A percentile compares a stretch with the other conserved stretches of the same genome.
phyloP scores from a whole-genome alignment of 257 asterid species.

The Solanum stenotomum region DNA sequence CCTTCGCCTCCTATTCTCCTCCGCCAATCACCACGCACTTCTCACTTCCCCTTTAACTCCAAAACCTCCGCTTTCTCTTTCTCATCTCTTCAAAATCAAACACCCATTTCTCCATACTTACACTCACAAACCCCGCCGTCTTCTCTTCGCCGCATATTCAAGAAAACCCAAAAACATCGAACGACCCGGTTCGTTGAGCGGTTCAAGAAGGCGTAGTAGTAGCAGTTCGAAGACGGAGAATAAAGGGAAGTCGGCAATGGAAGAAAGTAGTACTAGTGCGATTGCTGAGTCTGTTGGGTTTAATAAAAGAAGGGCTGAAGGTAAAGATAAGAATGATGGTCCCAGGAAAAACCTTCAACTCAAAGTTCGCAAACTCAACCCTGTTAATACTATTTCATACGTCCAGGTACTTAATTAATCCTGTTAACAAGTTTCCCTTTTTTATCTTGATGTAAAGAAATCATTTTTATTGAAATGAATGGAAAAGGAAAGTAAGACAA shows the following conservation, averaged over 20 bases:
- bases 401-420: slow-evolving; percentile 48
- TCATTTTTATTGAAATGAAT: not conserved
- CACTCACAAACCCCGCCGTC: slow-evolving; percentile 15
- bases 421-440: not conserved
- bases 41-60: slow-evolving; percentile 24
- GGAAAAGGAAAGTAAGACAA: not conserved
- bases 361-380: slow-evolving; percentile 69
- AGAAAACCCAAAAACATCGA: slow-evolving; percentile 20
- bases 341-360: slow-evolving; percentile 56
- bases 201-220: slow-evolving; percentile 17
- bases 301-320: slow-evolving; percentile 81
- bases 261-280: slow-evolving; percentile 16
- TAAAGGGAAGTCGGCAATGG: slow-evolving; percentile 39
- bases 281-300: slow-evolving; percentile 35
- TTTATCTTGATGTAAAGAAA: not conserved
- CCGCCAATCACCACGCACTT: slow-evolving; percentile 38
- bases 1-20: slow-evolving; percentile 63
- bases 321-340: slow-evolving; percentile 46
- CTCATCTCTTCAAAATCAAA: slow-evolving; percentile 7
- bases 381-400: slow-evolving; percentile 65
- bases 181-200: slow-evolving; percentile 20
- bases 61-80: slow-evolving; percentile 20
- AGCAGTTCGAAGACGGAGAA: slow-evolving; percentile 7
- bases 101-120: slow-evolving; percentile 3
- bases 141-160: slow-evolving; percentile 26